Evolutionary conservation across 495 filamentous ascomycete genomes (phyloP).

Genomic region (Lepidopterella palustris): DNA sequence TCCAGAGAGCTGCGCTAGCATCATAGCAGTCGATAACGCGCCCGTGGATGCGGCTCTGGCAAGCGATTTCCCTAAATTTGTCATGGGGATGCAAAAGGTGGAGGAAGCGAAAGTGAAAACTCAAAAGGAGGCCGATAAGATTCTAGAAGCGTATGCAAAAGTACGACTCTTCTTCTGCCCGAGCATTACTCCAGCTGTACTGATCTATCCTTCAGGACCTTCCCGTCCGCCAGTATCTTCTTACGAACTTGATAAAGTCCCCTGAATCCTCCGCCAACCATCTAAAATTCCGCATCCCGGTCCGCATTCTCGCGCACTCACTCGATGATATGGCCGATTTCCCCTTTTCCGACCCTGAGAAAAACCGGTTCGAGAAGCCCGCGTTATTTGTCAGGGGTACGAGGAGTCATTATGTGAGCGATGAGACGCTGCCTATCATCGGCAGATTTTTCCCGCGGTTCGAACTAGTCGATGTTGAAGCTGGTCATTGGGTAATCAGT

Average conservation of each 20-base stretch:
- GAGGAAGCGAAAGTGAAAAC: conserved; percentile 59
- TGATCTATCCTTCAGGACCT: conserved; percentile 46
- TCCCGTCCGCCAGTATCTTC: conserved; percentile 80
- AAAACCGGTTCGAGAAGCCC: conserved; percentile 61
- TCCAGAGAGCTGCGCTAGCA: conserved; percentile 55
- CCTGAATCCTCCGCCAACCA: conserved; percentile 36
- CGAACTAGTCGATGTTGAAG: conserved; percentile 70
- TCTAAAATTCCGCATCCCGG: conserved; percentile 54
- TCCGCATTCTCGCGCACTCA: conserved; percentile 49
- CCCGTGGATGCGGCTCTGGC: conserved; percentile 70
- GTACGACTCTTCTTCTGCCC: conserved; percentile 34
- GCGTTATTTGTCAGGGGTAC: conserved; percentile 81
- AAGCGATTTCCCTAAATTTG: conserved; percentile 71
- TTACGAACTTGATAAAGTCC: conserved; percentile 71
- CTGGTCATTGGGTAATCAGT: conserved; percentile 91
- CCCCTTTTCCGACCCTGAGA: conserved; percentile 62
- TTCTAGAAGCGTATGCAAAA: conserved; percentile 70
- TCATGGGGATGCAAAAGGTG: conserved; percentile 77
- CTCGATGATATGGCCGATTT: conserved; percentile 75
- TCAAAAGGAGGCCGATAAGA: conserved; percentile 71
- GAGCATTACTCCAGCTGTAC: not conserved
- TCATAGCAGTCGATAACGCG: conserved; percentile 90
- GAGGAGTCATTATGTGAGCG: conserved; percentile 74
- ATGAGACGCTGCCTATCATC: conserved; percentile 80
- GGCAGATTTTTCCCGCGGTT: conserved; percentile 87